Evolutionary conservation across 2,329 filamentous ascomycete genomes (phyloP).

Genomic region (Hypomyces rosellus): DNA sequence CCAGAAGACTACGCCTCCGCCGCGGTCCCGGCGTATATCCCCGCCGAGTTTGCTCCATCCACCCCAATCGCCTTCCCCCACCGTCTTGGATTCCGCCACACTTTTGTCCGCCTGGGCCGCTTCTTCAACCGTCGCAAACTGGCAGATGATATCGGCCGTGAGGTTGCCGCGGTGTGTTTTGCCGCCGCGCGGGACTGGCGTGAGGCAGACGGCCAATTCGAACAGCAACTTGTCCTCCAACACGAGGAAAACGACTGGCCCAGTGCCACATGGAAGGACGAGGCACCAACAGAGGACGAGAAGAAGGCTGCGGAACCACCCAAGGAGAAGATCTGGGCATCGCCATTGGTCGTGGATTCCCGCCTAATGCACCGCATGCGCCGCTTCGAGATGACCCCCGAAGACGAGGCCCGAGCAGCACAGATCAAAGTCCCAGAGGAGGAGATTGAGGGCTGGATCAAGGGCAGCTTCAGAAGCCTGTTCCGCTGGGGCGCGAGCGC

Average conservation of each 20-base stretch:
- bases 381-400: slow-evolving; percentile 61
- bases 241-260: slow-evolving; percentile 78
- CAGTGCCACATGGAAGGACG: slow-evolving; percentile 64
- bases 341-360: slow-evolving; percentile 67
- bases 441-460: slow-evolving; percentile 64
- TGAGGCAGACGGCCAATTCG: slow-evolving; percentile 31
- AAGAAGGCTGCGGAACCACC: slow-evolving; percentile 36
- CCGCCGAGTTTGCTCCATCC: slow-evolving; percentile 66
- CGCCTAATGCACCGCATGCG: slow-evolving; percentile 76
- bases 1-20: slow-evolving; percentile 65
- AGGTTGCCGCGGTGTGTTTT: slow-evolving; percentile 81
- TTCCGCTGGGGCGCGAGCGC: slow-evolving; percentile 45
- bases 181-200: slow-evolving; percentile 47
- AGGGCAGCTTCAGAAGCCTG: slow-evolving; percentile 49
- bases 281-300: slow-evolving; percentile 30
- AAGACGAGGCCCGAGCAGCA: slow-evolving; percentile 62
- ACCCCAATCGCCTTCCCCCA: slow-evolving; percentile 75
- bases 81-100: slow-evolving; percentile 87
- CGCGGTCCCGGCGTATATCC: slow-evolving; percentile 57
- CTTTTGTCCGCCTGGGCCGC: slow-evolving; percentile 75
- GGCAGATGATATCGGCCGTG: slow-evolving; percentile 81
- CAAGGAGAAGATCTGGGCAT: slow-evolving; percentile 68
- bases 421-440: slow-evolving; percentile 58
- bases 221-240: slow-evolving; percentile 50
- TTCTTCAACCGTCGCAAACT: slow-evolving; percentile 79